Evolutionary conservation across 768 basidiomycete species (phyloP), one percentile per base, ranked within the genome.

Genomic region (Boletus vermiculosoides): DNA sequence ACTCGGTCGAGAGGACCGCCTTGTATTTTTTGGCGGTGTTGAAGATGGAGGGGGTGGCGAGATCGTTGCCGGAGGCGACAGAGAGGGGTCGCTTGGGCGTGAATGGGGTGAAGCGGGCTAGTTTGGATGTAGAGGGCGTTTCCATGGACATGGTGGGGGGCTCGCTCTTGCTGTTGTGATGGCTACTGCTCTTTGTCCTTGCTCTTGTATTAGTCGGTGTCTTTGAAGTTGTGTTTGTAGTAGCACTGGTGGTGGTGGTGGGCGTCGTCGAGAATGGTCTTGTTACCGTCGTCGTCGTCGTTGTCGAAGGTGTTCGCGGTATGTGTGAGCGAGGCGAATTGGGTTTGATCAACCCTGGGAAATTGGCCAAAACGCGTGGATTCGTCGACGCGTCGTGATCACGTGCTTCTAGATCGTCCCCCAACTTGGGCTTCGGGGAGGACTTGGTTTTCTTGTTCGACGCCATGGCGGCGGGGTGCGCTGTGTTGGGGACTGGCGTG

Each of bases 21-120:
- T 86, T 88, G 74, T 86, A 88, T 67, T 86, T 86, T 76, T 85
- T 88, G 63, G 80, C 71, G 9, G 83, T 80, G 2, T 33, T 63
- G 28, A 74, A 70, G n/a, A 72, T 51, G 50, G 73, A 74, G 12
- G 75, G 71, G 0, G 75, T 76, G 3, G 73, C 52, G 0, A 78
- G 60, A 37, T 76, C 73, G 16, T 56, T 68, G 22, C 72, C 70
- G n/a, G 74, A 63, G 9, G 34, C 25, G 16, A 69, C 67, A 31
- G 78, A 81, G 42, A 78, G 67, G 2, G 81, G 77, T 20, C 83
- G 76, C 61, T 79, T 83, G 18, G 84, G 84, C 1, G 84, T 85
- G 58, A 84, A 85, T 3, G 79, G 80, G 15, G 73, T 64, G 4
- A 74, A 68, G 13, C 79, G 76, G 33, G 69, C 66, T 39, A 76